Evolutionary conservation across 345 rosid species (phyloP), one percentile per base, ranked within the genome.

Genomic region (Euphorbia peplus): DNA sequence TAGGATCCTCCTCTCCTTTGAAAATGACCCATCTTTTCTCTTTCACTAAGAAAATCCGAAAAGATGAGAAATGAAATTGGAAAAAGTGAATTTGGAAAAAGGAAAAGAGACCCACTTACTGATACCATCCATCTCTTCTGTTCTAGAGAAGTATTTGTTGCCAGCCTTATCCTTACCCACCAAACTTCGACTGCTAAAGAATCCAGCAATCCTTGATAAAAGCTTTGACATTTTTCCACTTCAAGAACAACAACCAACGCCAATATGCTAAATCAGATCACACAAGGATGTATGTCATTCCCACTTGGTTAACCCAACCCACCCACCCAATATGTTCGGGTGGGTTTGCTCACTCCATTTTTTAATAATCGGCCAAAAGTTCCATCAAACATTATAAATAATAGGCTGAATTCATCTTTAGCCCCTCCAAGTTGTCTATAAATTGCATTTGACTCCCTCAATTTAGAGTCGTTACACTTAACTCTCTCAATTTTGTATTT

Each of bases 21-120:
- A 95, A 91, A 53, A 66, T 51, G 44, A 91, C 96, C 93, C 96
- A 95, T 86, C 95, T 85, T 82, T 89, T 95, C 90, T 90, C 99
- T 84, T 91, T 95, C 79, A 82, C 99, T 95, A 29, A 67, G 60
- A 55, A 64, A 71, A 58, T 42, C 29, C 8, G 53, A 35, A 26
- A 47, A 16, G 1, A 16, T 4, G 7, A 50, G 21, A 50, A 50
- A 50, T 50, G 24, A 19, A 28, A 15, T 1, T 28, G 18, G 8
- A 66, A 2, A 28, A 32, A 42, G 8, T 39, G 9, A 39, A 39
- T 5, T 5, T 5, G 42, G 42, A 5, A 39, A 1, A 35, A 46
- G 9, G 22, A 3, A 29, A 3, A 24, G 56, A 46, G 64, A 51
- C 66, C 67, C 80, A 79, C 95, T 83, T 81, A 89, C 95, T 70